Conservation (phyloP, 176 grass and related monocot species). For the Oropetium thomaeum region DNA sequence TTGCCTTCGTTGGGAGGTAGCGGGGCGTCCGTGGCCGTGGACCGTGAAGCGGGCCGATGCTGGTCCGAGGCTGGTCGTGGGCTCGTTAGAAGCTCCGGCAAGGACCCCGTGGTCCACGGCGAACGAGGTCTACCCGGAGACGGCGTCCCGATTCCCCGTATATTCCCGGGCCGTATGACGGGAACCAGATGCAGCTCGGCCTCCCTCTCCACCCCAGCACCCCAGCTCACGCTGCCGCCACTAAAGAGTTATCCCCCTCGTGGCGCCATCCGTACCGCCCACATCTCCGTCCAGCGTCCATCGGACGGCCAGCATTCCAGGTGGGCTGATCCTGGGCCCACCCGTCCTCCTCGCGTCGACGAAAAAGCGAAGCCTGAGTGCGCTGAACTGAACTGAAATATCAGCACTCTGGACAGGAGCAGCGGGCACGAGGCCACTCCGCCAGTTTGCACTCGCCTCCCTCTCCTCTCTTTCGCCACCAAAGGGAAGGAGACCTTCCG, state of each 20-base stretch:
- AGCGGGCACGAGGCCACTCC: conserved; percentile 9
- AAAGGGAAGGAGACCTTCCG: background rate
- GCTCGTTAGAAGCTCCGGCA: background rate
- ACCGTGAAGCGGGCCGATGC: too few relatives aligned
- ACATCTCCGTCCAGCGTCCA: background rate
- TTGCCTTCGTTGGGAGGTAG: too few relatives aligned
- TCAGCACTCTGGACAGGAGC: background rate
- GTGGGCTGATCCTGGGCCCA: background rate
- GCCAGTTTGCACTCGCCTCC: background rate
- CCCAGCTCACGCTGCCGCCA: conserved; percentile 24
- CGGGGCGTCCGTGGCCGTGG: too few relatives aligned
- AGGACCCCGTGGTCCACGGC: conserved; percentile 1
- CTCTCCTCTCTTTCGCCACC: conserved; percentile 11
- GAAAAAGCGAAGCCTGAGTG: conserved; percentile 14
- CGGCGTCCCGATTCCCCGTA: conserved; percentile 23
- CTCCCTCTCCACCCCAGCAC: background rate
- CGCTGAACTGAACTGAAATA: background rate
- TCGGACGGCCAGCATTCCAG: too few relatives aligned
- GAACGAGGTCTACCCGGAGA: conserved; percentile 9
- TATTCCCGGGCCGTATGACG: conserved; percentile 11
- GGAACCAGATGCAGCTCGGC: conserved; percentile 21
- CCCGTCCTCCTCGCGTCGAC: conserved; percentile 3
- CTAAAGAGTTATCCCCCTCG: conserved; percentile 26
- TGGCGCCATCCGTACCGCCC: background rate
- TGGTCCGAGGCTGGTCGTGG: background rate